Evolutionary conservation across 495 filamentous ascomycete genomes (phyloP), one percentile per base, ranked within the genome.

Genomic region (Ascobolus immersus): DNA sequence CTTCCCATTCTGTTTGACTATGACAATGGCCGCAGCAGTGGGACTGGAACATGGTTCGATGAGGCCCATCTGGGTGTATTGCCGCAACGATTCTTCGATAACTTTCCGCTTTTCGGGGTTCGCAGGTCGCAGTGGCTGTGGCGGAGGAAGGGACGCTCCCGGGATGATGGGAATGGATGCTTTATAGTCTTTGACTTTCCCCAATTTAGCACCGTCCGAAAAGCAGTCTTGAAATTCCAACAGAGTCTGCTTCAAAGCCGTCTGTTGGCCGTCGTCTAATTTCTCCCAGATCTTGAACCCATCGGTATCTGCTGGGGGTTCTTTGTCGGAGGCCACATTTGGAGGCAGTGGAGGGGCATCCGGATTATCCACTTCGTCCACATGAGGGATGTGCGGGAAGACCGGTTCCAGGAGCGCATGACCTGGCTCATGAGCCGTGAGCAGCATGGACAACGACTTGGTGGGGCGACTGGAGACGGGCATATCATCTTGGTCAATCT

Each of bases 1-100:
- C 9, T 38, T 38, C 3, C 21, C 13, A 8, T 38, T 38, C 11
- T 33, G 35, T 20, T 23, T 32, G 0, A 38, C 28, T 9, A 38
- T 9, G 9, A 31, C 26, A 0, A 38, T 17, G 14, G 28, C 22
- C 0, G 26, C 13, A 0, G 28, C 35, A 9, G 28, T 36, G 20
- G 3, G 21, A 14, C 28, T 9, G 7, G 8, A 30, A 6, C 9
- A 30, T 6, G 14, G 14, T 15, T 30, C 28, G 6, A 30, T 30
- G 6, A 30, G 7, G 23, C n/a, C 23, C 23, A 7, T 7, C n/a
- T 7, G 7, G n/a, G n/a, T 7, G n/a, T n/a, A n/a, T n/a, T 25
- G 23, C n/a, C n/a, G 7, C 7, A 25, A 7, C n/a, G 23, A 7
- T n/a, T 25, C n/a, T 7, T 25, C 23, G 7, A 25, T 25, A 7